Evolutionary conservation across 345 rosid genomes (phyloP), one percentile per base, ranked within the genome.

Genomic region (Pelargonium nanum): DNA sequence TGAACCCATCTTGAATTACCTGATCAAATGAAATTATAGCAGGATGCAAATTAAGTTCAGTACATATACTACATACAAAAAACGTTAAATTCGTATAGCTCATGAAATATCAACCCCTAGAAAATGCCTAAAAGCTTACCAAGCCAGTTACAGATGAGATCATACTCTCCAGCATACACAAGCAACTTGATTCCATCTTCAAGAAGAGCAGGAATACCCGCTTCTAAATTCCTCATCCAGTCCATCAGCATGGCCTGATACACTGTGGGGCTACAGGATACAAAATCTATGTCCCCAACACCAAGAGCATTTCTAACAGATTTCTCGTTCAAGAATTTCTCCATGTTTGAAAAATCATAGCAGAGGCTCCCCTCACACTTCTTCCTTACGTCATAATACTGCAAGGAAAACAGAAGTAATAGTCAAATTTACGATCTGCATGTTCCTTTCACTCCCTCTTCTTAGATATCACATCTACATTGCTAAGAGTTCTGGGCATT

Each of bases 1-100:
- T 90, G 92, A 70, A 94, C 99, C 99, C 97, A 94, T 81, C 95
- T 90, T 56, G 95, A 87, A 73, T 94, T 94, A 76, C 97, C 97
- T 89, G 80, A 56, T 66, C 71, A 26, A 45, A 24, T 1, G 48
- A 24, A 32, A 10, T 23, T n/a, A 22, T 6, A 1, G 15, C 30
- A 25, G 7, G 24, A 40, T 40, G 17, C 48, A 40, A 40, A 40
- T 40, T 40, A 15, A 40, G 48, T 40, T 9, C 48, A 7, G 2
- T 40, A 40, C 48, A 40, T 40, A 40, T 12, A 28, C 7, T 28
- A 15, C 6, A 5, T 21, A 17, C 8, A 2, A 12, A n/a, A 24
- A 12, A 19, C 19, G 25, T 10, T 20, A 4, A 21, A 7, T 1
- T 23, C n/a, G 8, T 57, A 57, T 17, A 26, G 24, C 7, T 48